Evolutionary conservation across 495 filamentous ascomycete species (phyloP).

Genomic region (Penicillium pancosmium): DNA sequence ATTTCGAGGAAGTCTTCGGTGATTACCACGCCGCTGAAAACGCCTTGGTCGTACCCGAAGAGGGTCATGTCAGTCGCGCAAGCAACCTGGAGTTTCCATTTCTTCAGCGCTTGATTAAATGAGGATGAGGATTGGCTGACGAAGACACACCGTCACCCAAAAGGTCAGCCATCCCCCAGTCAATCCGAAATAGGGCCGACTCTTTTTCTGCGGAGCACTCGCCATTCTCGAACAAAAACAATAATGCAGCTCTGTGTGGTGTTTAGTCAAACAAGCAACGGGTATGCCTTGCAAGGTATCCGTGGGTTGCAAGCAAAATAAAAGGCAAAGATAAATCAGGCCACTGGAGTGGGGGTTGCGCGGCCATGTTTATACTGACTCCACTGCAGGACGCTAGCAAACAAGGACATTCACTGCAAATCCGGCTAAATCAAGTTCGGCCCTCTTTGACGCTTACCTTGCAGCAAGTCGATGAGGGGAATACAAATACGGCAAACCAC

Average conservation of each 20-base stretch:
- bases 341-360: background rate
- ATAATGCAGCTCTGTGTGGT: background rate
- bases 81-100: constrained; percentile 38
- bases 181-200: constrained; percentile 55
- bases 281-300: background rate
- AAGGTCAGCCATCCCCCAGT: constrained; percentile 61
- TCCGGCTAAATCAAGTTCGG: background rate
- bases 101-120: background rate
- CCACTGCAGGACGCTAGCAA: background rate
- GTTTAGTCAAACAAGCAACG: background rate
- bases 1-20: constrained; percentile 58
- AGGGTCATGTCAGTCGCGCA: constrained; percentile 61
- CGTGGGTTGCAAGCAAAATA: background rate
- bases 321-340: background rate
- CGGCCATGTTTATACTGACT: background rate
- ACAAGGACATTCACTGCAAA: background rate
- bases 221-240: background rate
- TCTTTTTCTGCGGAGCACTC: background rate
- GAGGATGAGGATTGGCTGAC: constrained; percentile 23
- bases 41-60: constrained; percentile 64
- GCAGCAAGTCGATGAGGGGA: background rate
- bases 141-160: constrained; percentile 55
- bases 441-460: background rate
- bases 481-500: background rate
- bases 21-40: constrained; percentile 46